Conservation (phyloP, 345 rosid species). For the Angophora floribunda region DNA sequence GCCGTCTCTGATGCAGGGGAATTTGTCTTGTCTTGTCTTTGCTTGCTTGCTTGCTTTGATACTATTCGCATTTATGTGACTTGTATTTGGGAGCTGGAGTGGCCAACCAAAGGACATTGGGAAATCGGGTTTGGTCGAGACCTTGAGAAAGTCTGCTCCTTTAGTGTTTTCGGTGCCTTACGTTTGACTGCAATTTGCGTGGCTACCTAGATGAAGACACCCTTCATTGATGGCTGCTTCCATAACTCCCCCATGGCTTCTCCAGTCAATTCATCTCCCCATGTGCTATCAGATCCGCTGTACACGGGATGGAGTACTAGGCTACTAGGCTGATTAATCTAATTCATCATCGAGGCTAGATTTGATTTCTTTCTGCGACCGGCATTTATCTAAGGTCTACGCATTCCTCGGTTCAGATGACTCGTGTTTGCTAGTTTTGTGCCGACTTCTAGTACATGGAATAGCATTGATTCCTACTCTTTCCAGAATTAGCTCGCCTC, state of each 20-base stretch:
- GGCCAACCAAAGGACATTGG: background rate
- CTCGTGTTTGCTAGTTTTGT: background rate
- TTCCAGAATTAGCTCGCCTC: background rate
- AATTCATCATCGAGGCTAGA: background rate
- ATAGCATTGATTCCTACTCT: background rate
- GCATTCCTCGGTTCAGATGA: background rate
- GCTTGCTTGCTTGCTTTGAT: background rate
- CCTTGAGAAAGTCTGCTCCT: background rate
- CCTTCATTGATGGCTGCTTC: background rate
- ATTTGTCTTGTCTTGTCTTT: conserved; percentile 3
- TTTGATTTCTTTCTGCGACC: background rate
- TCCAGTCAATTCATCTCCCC: background rate
- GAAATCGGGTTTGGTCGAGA: background rate
- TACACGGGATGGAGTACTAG: background rate
- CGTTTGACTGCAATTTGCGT: background rate
- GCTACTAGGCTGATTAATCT: background rate
- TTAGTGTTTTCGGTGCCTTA: background rate
- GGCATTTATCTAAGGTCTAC: background rate
- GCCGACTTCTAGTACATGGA: background rate
- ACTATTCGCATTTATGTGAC: background rate
- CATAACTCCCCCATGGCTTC: background rate
- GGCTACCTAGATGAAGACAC: background rate
- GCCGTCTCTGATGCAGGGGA: conserved; percentile 2
- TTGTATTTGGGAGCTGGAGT: background rate
- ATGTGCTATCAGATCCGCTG: background rate